Evolutionary conservation across 2,329 filamentous ascomycete genomes (phyloP), one percentile per base, ranked within the genome.

Genomic region (Pezicula carpinea): DNA sequence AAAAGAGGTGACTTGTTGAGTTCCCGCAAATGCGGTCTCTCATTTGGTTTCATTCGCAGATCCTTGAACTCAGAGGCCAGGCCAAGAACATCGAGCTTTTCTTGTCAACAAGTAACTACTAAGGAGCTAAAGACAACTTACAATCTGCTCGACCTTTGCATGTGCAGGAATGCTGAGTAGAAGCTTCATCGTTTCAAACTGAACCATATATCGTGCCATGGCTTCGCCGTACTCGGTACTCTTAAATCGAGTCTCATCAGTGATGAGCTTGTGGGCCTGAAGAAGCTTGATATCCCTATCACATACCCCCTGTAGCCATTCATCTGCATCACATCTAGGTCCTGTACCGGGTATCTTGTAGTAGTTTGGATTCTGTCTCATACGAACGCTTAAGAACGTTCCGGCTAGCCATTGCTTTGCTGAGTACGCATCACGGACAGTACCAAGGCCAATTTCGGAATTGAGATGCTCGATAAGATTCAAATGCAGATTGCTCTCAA

Each of bases 401-500:
- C 87, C 81, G 6, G 70, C 70, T 17, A 95, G 77, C 89, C 89
- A 95, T 51, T 70, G 74, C 51, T 82, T 83, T 10, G 89, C 89
- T 0, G 82, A 79, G 1, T 73, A 62, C 0, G 84, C 62, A 54
- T 84, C 76, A 5, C 69, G 76, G 45, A 95, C 81, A 0, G 86
- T 90, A 0, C 85, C 83, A 1, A 95, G 71, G 1, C 84, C 83
- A 40, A 92, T 85, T 59, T 95, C 89, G 2, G 89, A 89, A 59
- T 95, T 95, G 53, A 95, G 66, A 58, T 95, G 88, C 53, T 92
- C 87, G 41, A 91, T 83, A 1, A 95, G 68, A 55, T 92, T 89
- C 22, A 81, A 70, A 65, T 95, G 89, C 6, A 95, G 70, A 15
- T 76, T 82, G 64, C 89, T 95, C 61, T 95, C 89, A 1, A 95